These are phyloP conservation scores for Amesomyces nigricolor DNA, from an alignment of 2,329 filamentous ascomycete species.

Conservation along the genomic window DNA sequence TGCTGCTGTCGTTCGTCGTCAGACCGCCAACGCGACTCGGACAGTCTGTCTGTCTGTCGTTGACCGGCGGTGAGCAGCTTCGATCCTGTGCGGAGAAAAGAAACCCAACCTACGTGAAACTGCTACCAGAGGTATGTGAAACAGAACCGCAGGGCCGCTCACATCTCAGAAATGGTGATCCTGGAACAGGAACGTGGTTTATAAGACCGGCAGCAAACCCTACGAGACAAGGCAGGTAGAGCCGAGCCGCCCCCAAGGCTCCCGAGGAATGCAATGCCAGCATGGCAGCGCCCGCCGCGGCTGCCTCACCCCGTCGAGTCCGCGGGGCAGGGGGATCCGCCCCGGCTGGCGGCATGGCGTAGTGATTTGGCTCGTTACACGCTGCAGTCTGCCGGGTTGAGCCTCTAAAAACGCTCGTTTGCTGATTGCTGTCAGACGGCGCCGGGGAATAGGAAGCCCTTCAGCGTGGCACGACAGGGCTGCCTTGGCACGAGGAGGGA, in stretches of 20 bases:
- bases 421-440: constrained; percentile 3
- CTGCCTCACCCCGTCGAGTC: neutral
- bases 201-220: neutral
- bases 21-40: no score
- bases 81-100: no score
- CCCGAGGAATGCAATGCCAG: neutral
- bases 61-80: no score
- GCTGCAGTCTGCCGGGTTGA: constrained; percentile 1
- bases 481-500: neutral
- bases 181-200: neutral
- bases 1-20: no score
- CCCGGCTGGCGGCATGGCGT: constrained; percentile 1
- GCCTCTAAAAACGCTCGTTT: neutral
- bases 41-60: no score
- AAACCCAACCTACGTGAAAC: neutral
- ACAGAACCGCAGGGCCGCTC: neutral
- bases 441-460: constrained; percentile 5
- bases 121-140: neutral
- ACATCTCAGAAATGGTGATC: neutral
- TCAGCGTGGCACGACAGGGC: constrained; percentile 1
- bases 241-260: neutral
- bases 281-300: neutral
- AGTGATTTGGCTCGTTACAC: constrained; percentile 1
- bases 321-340: neutral
- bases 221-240: neutral